Base-by-base conservation (phyloP, 2,329 filamentous ascomycete genomes). In the Diaporthe sp. region DNA sequence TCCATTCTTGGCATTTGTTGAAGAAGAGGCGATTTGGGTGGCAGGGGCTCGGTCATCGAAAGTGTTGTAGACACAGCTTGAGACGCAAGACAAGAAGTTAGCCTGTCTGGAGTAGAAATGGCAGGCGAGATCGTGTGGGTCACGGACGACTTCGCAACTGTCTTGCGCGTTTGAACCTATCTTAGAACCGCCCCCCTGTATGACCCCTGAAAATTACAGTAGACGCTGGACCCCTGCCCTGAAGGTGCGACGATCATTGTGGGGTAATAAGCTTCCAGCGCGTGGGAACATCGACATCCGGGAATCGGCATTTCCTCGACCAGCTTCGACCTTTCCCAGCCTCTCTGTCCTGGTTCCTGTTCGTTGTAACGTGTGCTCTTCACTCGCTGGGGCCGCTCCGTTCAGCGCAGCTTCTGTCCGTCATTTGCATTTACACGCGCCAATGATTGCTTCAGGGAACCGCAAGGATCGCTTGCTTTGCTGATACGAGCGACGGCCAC, bases 251-350 rank as follows among this genome's bases (percentile, higher is more conserved):
- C 33, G 45, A 42, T 52, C 45, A 54, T n/a, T 54, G 70, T 55
- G 70, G 70, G 70, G 70, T 52, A 54, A 58, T 45, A 64, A 52
- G 57, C 70, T 64, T 42, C 70, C 57, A 6, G 25, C 22, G 58
- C 30, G 50, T 54, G 42, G 69, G 70, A 28, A 64, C 45, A 45
- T 72, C 33, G 52, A 42, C 57, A 52, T 45, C 45, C 70, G 47
- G 25, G 57, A 38, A 72, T 71, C 40, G 42, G 68, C 68, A 60
- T 71, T 50, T 61, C 30, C 28, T 50, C n/a, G 47, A 54, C 64
- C 17, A 28, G 12, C 47, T 28, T 28, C 30, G 15, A 40, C 33
- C 64, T 40, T 30, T 28, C 64, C 47, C 47, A 54, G 22, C 64
- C 33, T 38, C 42, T 19, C 28, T 25, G 17, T 19, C 64, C 25